Conservation (phyloP, 345 rosid species). For the Bruguiera parviflora region DNA sequence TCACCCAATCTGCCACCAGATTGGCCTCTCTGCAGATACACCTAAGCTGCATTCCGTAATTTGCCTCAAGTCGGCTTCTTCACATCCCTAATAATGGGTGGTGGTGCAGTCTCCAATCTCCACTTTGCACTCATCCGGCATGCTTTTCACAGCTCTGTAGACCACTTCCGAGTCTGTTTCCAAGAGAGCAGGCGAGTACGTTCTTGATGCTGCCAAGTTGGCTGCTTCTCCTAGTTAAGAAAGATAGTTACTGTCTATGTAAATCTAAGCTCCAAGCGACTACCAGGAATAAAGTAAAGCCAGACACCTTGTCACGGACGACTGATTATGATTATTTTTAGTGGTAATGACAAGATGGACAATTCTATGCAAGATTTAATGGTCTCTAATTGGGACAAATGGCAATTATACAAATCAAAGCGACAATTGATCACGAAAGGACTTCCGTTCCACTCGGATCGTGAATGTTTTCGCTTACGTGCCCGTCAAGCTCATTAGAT, state of each 20-base stretch:
- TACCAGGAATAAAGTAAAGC: constrained; percentile 3
- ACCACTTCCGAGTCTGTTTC: too few species aligned
- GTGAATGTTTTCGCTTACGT: background rate
- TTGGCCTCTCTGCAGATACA: too few species aligned
- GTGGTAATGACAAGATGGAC: background rate
- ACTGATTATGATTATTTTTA: constrained; percentile 4
- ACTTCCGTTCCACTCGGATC: constrained; percentile 24
- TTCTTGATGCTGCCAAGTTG: too few species aligned
- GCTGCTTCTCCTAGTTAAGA: background rate
- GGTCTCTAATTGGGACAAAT: constrained; percentile 25
- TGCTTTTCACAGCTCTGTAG: too few species aligned
- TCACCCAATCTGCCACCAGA: too few species aligned
- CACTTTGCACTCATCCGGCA: too few species aligned
- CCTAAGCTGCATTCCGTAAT: too few species aligned
- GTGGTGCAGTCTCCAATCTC: too few species aligned
- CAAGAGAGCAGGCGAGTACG: too few species aligned
- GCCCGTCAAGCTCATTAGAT: constrained; percentile 26
- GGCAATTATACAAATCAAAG: constrained; percentile 13
- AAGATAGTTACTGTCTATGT: background rate
- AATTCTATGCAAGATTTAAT: constrained; percentile 16
- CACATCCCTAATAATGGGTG: too few species aligned
- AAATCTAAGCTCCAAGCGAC: background rate
- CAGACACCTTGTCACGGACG: constrained; percentile 25
- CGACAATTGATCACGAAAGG: constrained; percentile 7
- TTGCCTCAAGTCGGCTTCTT: too few species aligned